Evolutionary conservation across 495 filamentous ascomycete species (phyloP).

Genomic region (Thozetella sp.): DNA sequence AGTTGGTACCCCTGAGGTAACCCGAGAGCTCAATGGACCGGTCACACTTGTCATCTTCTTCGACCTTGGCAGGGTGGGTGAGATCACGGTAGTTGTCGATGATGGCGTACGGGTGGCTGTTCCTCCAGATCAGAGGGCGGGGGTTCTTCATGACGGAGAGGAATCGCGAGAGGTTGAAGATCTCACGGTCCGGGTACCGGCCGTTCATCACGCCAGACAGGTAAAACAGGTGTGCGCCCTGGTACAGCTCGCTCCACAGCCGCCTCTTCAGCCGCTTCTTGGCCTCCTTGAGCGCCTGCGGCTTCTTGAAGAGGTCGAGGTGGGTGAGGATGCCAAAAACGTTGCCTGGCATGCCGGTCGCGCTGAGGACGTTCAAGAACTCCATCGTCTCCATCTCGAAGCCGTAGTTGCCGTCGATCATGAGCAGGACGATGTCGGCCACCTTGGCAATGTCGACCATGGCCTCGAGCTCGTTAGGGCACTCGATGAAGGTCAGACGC

Average conservation of each 20-base stretch:
- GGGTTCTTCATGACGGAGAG: slow-evolving; percentile 99
- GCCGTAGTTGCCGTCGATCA: slow-evolving; percentile 98
- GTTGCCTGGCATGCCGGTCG: slow-evolving; percentile 96
- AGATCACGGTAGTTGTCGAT: slow-evolving; percentile 94
- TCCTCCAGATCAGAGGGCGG: slow-evolving; percentile 92
- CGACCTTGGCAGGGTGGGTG: slow-evolving; percentile 87
- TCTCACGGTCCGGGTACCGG: slow-evolving; percentile 93
- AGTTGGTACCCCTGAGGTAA: slow-evolving; percentile 95
- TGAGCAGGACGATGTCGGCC: slow-evolving; percentile 91
- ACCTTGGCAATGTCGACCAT: slow-evolving; percentile 97
- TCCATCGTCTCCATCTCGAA: slow-evolving; percentile 99
- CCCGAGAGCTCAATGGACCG: slow-evolving; percentile 89
- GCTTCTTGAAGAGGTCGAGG: slow-evolving; percentile 92
- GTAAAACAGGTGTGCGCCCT: slow-evolving; percentile 96
- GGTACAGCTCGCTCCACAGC: slow-evolving; percentile 95
- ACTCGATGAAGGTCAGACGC: slow-evolving; percentile 94
- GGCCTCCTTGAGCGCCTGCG: slow-evolving; percentile 81
- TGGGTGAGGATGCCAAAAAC: slow-evolving; percentile 97
- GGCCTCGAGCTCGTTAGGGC: slow-evolving; percentile 88
- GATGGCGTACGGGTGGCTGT: slow-evolving; percentile 90
- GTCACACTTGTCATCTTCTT: slow-evolving; percentile 86
- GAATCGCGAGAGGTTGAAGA: slow-evolving; percentile 93
- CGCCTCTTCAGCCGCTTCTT: slow-evolving; percentile 96
- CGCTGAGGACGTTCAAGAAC: slow-evolving; percentile 86
- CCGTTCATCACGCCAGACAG: slow-evolving; percentile 94